Conservation (phyloP, 805 yeast genomes). For the Ogataea paradorogensis region DNA sequence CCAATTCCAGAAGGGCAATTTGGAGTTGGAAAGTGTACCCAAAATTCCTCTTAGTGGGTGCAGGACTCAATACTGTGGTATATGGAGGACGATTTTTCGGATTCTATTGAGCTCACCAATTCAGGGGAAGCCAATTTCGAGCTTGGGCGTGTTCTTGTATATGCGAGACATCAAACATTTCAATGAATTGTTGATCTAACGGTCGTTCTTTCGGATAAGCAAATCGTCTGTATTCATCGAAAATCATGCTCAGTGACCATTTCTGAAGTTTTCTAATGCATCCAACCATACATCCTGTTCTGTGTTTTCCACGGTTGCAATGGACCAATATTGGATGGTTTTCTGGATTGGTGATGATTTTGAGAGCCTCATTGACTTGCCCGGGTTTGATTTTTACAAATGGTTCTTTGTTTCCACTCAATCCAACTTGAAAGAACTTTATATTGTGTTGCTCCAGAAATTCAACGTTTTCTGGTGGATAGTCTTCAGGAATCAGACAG, state of each 20-base stretch:
- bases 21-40: conserved; percentile 61
- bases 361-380: conserved; percentile 73
- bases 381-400: conserved; percentile 71
- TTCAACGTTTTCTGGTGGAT: conserved; percentile 71
- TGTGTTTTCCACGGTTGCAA: conserved; percentile 94
- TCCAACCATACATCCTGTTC: conserved; percentile 96
- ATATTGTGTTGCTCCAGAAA: conserved; percentile 63
- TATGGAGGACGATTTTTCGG: conserved; percentile 73
- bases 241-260: conserved; percentile 92
- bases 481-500: conserved; percentile 87
- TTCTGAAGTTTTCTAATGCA: conserved; percentile 83
- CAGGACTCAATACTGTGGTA: conserved; percentile 57
- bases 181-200: conserved; percentile 93
- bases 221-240: conserved; percentile 92
- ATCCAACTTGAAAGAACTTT: conserved; percentile 77
- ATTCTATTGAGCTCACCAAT: conserved; percentile 47
- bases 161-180: conserved; percentile 70
- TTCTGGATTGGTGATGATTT: conserved; percentile 74
- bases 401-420: conserved; percentile 95
- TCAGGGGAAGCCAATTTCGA: conserved; percentile 61
- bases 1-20: conserved; percentile 61
- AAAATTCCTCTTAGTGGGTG: conserved; percentile 52
- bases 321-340: conserved; percentile 93
- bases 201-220: conserved; percentile 96
- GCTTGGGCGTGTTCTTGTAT: conserved; percentile 53